Conservation (phyloP, 768 basidiomycete genomes). For the Pleurotus giganteus region DNA sequence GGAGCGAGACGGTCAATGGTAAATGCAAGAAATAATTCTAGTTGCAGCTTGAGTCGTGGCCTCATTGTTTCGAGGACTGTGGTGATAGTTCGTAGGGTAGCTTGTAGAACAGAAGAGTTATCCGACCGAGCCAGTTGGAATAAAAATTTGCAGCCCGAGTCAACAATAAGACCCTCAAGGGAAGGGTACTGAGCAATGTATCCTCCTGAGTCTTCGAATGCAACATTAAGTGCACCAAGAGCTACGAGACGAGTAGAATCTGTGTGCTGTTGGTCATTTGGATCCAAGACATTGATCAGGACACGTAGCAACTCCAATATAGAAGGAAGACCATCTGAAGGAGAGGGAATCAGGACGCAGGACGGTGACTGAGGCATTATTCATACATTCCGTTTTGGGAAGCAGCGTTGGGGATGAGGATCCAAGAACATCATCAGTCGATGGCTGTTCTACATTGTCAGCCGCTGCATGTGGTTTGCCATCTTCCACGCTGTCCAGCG, state of each 20-base stretch:
- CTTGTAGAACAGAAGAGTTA: constrained; percentile 73
- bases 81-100: constrained; percentile 80
- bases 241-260: constrained; percentile 93
- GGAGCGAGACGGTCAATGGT: constrained; percentile 87
- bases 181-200: constrained; percentile 78
- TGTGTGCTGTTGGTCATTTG: constrained; percentile 91
- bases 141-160: constrained; percentile 92
- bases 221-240: constrained; percentile 81
- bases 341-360: background rate
- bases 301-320: constrained; percentile 91
- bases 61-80: constrained; percentile 89
- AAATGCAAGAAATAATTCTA: constrained; percentile 93
- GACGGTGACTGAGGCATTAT: constrained; percentile 2
- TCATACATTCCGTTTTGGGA: constrained; percentile 43
- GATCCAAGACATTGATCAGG: constrained; percentile 92
- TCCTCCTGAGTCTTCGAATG: constrained; percentile 81
- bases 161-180: constrained; percentile 72
- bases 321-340: constrained; percentile 84
- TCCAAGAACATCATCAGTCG: constrained; percentile 14
- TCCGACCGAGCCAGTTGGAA: constrained; percentile 97
- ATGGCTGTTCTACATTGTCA: constrained; percentile 12
- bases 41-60: constrained; percentile 84
- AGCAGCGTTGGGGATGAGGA: constrained; percentile 23
- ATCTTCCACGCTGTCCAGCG: background rate
- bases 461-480: constrained; percentile 12